phyloP scores from a whole-genome alignment of 169 alveolate genomes.

The Fabrea salina region DNA sequence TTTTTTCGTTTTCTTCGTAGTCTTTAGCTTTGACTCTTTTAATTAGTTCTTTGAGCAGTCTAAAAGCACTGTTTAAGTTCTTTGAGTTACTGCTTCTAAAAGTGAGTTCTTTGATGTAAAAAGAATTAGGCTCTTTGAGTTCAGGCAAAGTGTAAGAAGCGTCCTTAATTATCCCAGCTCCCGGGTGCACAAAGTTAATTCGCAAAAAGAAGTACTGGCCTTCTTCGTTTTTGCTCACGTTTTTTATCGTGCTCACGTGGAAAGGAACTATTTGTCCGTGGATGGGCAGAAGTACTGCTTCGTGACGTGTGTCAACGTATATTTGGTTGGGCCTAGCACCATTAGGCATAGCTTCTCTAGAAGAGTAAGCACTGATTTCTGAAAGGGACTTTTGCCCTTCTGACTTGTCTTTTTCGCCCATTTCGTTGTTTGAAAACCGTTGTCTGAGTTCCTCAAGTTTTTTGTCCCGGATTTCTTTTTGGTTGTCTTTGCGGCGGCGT shows the following conservation, averaged over 20 bases:
- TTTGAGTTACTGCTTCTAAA: constrained; percentile 87
- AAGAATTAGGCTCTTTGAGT: constrained; percentile 68
- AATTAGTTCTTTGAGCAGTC: constrained; percentile 91
- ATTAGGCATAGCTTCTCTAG: constrained; percentile 77
- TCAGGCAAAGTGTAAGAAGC: constrained; percentile 82
- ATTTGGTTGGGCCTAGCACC: constrained; percentile 82
- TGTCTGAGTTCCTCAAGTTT: constrained; percentile 84
- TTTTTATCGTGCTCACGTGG: constrained; percentile 88
- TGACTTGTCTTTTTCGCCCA: constrained; percentile 69
- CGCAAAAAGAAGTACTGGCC: constrained; percentile 82
- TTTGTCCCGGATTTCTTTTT: constrained; percentile 75
- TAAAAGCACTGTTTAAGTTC: constrained; percentile 65
- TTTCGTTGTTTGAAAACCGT: constrained; percentile 76
- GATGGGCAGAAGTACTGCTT: constrained; percentile 86
- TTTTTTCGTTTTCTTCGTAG: constrained; percentile 87
- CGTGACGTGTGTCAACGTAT: constrained; percentile 81
- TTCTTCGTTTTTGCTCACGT: constrained; percentile 87
- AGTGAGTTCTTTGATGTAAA: constrained; percentile 92
- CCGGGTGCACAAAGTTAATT: constrained; percentile 92
- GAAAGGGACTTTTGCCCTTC: constrained; percentile 80
- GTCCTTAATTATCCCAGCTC: constrained; percentile 81
- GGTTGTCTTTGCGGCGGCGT: constrained; percentile 69
- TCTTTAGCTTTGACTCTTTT: constrained; percentile 92
- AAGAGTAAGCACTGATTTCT: constrained; percentile 77
- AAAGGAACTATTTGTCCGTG: constrained; percentile 87